Evolutionary conservation across 2,329 filamentous ascomycete genomes (phyloP), one percentile per base, ranked within the genome.

Genomic region (Cryphonectria radicalis): DNA sequence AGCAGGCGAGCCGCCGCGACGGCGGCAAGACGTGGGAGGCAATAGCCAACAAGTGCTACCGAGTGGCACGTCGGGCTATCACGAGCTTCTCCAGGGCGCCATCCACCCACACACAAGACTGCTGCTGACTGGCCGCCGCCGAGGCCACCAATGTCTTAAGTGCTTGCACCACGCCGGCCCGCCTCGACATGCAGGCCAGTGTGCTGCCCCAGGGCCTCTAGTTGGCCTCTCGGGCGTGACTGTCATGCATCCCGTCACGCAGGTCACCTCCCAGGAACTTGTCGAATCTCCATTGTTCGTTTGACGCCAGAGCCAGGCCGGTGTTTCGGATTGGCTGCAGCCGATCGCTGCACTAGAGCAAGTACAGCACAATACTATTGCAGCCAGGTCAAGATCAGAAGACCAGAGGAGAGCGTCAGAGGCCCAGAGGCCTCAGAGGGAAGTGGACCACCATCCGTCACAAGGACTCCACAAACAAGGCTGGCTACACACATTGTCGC

Each of bases 1-100:
- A 22, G 4, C 59, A 22, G 59, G 67, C 70, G 66, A 71, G 67
- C 63, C 70, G 67, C 70, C 69, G 70, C 67, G 43, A 66, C 67
- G 63, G 67, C 67, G 70, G 60, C 67, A 69, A 57, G 32, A 59
- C 42, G 53, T 57, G 55, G 68, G 25, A 57, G 55, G 55, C 55
- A 28, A 59, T 35, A 19, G 55, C 53, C 53, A 25, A 66, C 28
- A 19, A 28, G 57, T 32, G 55, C 25, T 28, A 59, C 55, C n/a
- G 25, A 28, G 25, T 28, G 25, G 55, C n/a, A 59, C 25, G 17
- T 35, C 17, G 43, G 22, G 60, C 46, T 35, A 68, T 62, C 43
- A 63, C 28, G 22, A 63, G 42, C n/a, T 42, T n/a, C 32, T 25
- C 17, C n/a, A 57, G 11, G 11, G 53, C 53, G 53, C 53, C 25